Conservation (phyloP, 768 basidiomycete species). For the Strobilomyces dryophilus region DNA sequence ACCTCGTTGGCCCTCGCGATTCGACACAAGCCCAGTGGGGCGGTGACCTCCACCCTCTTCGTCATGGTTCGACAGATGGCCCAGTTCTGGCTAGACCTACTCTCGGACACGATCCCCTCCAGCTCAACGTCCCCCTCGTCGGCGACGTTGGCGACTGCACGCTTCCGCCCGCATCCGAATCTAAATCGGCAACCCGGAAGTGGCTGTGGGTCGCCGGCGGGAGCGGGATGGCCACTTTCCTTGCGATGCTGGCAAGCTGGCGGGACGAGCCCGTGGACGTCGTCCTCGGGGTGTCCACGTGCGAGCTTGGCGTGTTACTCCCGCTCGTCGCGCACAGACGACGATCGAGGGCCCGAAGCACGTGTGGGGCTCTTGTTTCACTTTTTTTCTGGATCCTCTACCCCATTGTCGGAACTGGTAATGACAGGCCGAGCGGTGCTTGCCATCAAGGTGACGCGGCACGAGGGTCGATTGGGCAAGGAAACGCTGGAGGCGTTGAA, state of each 20-base stretch:
- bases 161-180: slow-evolving; percentile 20
- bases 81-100: slow-evolving; percentile 36
- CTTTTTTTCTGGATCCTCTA: slow-evolving; percentile 31
- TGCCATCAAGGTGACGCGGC: slow-evolving; percentile 12
- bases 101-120: slow-evolving; percentile 36
- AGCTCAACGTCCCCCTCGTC: slow-evolving; percentile 40
- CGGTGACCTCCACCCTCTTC: slow-evolving; percentile 53
- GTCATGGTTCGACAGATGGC: slow-evolving; percentile 40
- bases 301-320: slow-evolving; percentile 50
- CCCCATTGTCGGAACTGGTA: not conserved
- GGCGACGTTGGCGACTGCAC: slow-evolving; percentile 54
- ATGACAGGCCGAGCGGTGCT: slow-evolving; percentile 11
- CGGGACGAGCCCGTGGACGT: slow-evolving; percentile 24
- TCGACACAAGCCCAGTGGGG: slow-evolving; percentile 51
- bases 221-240: slow-evolving; percentile 63
- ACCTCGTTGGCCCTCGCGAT: slow-evolving; percentile 46
- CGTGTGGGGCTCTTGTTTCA: slow-evolving; percentile 32
- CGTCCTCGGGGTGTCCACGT: slow-evolving; percentile 45
- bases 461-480: slow-evolving; percentile 21
- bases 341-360: not conserved
- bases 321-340: slow-evolving; percentile 30
- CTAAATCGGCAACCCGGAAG: slow-evolving; percentile 7
- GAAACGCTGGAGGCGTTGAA: slow-evolving; percentile 4
- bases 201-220: slow-evolving; percentile 59
- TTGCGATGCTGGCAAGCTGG: slow-evolving; percentile 45